These are phyloP conservation scores for Rhodamnia argentea DNA, from an alignment of 345 rosid species.

Conservation along the genomic window DNA sequence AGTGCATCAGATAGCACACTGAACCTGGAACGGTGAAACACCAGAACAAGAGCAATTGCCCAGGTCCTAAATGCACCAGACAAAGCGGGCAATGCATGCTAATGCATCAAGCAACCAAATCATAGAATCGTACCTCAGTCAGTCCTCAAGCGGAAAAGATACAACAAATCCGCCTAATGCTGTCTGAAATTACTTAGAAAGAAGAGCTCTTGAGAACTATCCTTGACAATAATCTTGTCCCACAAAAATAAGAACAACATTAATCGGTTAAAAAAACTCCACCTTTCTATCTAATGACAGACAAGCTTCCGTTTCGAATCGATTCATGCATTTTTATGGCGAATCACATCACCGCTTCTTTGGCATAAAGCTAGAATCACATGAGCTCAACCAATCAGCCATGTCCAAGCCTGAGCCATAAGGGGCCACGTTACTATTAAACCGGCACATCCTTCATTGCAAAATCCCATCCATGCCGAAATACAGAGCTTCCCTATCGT, in stretches of 20 bases:
- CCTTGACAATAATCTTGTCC: neutral
- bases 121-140: neutral
- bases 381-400: neutral
- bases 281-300: neutral
- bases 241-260: neutral
- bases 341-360: neutral
- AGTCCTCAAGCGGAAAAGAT: neutral
- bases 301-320: neutral
- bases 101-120: neutral
- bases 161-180: neutral
- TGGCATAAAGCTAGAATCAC: neutral
- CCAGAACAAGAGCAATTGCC: neutral
- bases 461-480: neutral
- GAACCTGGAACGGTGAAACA: neutral
- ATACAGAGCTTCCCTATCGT: neutral
- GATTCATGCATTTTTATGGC: neutral
- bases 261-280: neutral
- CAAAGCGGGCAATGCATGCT: neutral
- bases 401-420: neutral
- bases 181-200: neutral
- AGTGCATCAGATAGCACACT: neutral
- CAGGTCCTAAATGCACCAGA: neutral
- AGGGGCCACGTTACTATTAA: neutral
- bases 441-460: neutral
- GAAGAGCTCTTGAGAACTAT: neutral